Percentiles rank a stretch among this genome's conserved stretches.
phyloP scores from a whole-genome alignment of 2,329 filamentous ascomycete genomes.

The Geosmithia putterillii region DNA sequence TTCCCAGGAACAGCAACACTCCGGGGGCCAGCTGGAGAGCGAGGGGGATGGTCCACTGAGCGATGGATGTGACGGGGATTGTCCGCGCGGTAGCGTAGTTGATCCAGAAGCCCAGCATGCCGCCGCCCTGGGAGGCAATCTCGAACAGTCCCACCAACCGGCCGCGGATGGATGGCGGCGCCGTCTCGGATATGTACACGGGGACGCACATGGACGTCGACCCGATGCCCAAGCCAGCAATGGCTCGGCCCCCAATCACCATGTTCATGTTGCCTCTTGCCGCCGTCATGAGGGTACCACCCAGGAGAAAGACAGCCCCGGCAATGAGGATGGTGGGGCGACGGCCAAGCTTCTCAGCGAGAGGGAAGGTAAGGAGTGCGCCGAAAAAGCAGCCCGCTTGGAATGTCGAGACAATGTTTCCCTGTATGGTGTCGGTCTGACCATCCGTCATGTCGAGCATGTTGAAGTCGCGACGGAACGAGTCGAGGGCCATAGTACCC shows the following conservation, averaged over 20 bases:
- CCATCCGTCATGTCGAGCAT: slow-evolving; percentile 3
- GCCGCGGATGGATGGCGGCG: slow-evolving; percentile 45
- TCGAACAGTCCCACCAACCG: slow-evolving; percentile 49
- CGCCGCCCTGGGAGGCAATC: slow-evolving; percentile 40
- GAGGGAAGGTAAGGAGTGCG: slow-evolving; percentile 16
- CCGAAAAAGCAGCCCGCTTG: slow-evolving; percentile 17
- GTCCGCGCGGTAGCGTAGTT: slow-evolving; percentile 36
- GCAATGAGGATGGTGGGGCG: slow-evolving; percentile 25
- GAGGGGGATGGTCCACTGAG: slow-evolving; percentile 40
- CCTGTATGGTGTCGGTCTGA: slow-evolving; percentile 8
- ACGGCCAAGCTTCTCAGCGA: slow-evolving; percentile 27
- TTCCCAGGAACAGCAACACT: slow-evolving; percentile 18
- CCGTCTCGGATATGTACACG: slow-evolving; percentile 48
- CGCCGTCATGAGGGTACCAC: slow-evolving; percentile 37
- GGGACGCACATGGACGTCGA: slow-evolving; percentile 45
- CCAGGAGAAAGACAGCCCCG: slow-evolving; percentile 32
- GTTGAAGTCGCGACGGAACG: slow-evolving; percentile 10
- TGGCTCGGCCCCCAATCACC: slow-evolving; percentile 39
- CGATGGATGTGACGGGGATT: slow-evolving; percentile 11
- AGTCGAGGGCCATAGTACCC: slow-evolving; percentile 9
- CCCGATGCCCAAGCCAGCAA: slow-evolving; percentile 39
- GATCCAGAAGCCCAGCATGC: slow-evolving; percentile 40
- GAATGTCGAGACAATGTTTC: slow-evolving; percentile 12
- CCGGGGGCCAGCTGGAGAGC: slow-evolving; percentile 45
- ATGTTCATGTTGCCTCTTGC: slow-evolving; percentile 31